phyloP scores from a whole-genome alignment of 176 grass and related monocot species.

The Juncus inflexus region DNA sequence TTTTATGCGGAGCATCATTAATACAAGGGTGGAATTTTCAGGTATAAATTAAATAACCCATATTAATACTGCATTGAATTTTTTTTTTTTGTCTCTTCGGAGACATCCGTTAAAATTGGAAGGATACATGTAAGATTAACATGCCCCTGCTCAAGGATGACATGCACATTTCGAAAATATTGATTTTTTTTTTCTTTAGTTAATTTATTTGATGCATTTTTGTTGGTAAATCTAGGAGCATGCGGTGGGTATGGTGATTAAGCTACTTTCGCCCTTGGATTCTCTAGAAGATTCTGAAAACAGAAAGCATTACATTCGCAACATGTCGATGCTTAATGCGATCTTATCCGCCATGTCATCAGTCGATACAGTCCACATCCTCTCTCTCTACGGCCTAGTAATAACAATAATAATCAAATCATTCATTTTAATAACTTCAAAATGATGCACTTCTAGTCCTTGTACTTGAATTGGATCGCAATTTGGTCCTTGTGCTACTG shows the following conservation, averaged over 20 bases:
- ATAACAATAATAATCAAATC: background rate
- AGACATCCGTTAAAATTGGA: no score
- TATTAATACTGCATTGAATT: background rate
- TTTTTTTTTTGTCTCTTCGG: background rate
- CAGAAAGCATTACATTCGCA: conserved; percentile 37
- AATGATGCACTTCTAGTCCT: no score
- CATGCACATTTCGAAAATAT: no score
- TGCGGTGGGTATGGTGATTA: conserved; percentile 66
- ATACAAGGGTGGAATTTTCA: conserved; percentile 93
- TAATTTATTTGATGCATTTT: background rate
- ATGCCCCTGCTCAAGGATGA: no score
- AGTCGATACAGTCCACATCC: conserved; percentile 68
- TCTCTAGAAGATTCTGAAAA: conserved; percentile 34
- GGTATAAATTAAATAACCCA: conserved; percentile 34
- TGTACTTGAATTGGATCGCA: no score
- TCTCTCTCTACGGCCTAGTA: conserved; percentile 80
- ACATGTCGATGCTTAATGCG: conserved; percentile 56
- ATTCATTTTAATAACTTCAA: no score
- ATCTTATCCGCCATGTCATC: conserved; percentile 55
- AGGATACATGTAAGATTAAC: no score
- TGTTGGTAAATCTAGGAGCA: conserved; percentile 57
- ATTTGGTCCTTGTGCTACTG: no score
- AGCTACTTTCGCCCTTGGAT: conserved; percentile 35
- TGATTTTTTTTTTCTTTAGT: no score
- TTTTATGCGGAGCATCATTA: conserved; percentile 86